These are phyloP conservation scores for Pachyrhizus erosus DNA, from an alignment of 306 rosid genomes.

Conservation along the genomic window DNA sequence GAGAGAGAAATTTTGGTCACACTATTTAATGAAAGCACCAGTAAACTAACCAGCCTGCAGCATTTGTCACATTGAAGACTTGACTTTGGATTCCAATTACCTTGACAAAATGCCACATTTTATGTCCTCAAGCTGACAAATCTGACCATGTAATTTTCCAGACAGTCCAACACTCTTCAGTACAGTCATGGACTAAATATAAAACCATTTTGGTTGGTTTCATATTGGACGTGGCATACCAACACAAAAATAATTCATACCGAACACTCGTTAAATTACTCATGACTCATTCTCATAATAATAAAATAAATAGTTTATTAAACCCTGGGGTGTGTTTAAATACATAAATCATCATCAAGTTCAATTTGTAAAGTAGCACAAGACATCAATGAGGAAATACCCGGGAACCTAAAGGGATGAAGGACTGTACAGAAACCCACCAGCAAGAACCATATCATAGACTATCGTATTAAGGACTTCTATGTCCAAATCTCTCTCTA, in stretches of 20 bases:
- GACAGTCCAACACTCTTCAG: slow-evolving; percentile 33
- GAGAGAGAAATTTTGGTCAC: slow-evolving; percentile 33
- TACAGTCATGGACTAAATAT: slow-evolving; percentile 18
- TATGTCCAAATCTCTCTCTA: slow-evolving; percentile 39
- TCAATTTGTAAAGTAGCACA: slow-evolving; percentile 50
- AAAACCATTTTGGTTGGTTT: slow-evolving; percentile 28
- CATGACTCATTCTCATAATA: neutral
- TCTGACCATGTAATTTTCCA: slow-evolving; percentile 29
- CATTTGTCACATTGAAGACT: slow-evolving; percentile 53
- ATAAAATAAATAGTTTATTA: slow-evolving; percentile 48
- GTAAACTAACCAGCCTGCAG: slow-evolving; percentile 46
- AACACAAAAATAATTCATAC: slow-evolving; percentile 40
- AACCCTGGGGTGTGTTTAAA: slow-evolving; percentile 48
- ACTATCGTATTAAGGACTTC: slow-evolving; percentile 48
- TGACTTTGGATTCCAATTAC: slow-evolving; percentile 66
- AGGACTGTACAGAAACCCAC: slow-evolving; percentile 62
- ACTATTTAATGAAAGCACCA: slow-evolving; percentile 43
- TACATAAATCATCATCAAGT: slow-evolving; percentile 51
- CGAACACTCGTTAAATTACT: slow-evolving; percentile 27
- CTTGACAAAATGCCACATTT: slow-evolving; percentile 46
- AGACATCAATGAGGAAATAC: slow-evolving; percentile 51
- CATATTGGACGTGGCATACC: neutral
- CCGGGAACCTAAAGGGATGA: slow-evolving; percentile 47
- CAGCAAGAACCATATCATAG: slow-evolving; percentile 45
- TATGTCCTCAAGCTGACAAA: slow-evolving; percentile 45